Conservation (phyloP, 768 basidiomycete species). For the Lentinula aciculospora region DNA sequence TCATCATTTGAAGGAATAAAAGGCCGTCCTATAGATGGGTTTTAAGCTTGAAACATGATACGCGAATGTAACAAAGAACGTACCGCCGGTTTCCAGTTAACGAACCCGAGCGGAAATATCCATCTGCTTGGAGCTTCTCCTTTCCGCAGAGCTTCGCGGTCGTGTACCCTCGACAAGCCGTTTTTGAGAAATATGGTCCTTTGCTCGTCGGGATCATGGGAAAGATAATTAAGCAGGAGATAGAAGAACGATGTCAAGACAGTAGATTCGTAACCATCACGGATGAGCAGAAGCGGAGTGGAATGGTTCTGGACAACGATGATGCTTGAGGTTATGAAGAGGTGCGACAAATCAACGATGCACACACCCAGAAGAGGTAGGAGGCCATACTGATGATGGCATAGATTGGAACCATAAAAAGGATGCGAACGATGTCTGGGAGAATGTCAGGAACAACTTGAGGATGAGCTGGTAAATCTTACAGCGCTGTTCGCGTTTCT, state of each 20-base stretch:
- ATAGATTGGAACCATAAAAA: constrained; percentile 79
- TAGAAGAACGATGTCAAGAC: constrained; percentile 78
- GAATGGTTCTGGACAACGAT: constrained; percentile 46
- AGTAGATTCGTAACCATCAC: constrained; percentile 73
- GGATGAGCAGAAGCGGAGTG: constrained; percentile 60
- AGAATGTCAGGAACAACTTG: background rate
- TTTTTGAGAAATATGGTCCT: constrained; percentile 50
- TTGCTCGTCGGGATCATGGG: constrained; percentile 56
- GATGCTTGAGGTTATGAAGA: background rate
- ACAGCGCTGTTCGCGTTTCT: constrained; percentile 74
- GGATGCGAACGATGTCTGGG: constrained; percentile 63
- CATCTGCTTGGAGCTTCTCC: constrained; percentile 49
- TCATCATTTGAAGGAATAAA: constrained; percentile 69
- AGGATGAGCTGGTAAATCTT: constrained; percentile 11
- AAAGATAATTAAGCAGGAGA: constrained; percentile 65
- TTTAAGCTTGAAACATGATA: constrained; percentile 8
- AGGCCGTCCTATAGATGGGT: constrained; percentile 44
- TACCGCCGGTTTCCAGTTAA: constrained; percentile 60
- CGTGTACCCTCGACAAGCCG: constrained; percentile 54
- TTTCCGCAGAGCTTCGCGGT: constrained; percentile 33
- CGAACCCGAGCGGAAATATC: constrained; percentile 63
- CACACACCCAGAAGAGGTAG: constrained; percentile 64
- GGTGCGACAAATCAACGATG: background rate
- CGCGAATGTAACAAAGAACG: constrained; percentile 7
- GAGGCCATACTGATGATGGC: constrained; percentile 61